Base-by-base conservation (phyloP, 352 stramenopile genomes). In the Globisporangium abappressorium region DNA sequence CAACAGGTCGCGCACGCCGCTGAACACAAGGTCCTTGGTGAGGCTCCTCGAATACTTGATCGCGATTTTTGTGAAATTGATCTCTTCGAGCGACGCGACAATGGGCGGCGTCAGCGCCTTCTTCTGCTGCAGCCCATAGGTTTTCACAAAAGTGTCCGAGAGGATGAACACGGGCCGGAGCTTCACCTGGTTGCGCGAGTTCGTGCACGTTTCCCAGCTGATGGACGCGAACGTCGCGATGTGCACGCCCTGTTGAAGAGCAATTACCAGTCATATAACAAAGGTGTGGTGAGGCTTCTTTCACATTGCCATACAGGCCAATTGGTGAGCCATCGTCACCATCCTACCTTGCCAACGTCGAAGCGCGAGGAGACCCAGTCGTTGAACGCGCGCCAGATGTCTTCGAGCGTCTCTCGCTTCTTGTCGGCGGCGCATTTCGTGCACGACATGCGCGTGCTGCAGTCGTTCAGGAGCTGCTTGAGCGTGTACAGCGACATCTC, bases 31-130 rank as follows among this genome's bases (percentile, higher is more conserved):
- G 69, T 92, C 85, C 43, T 93, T 93, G 18, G 81, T 93, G 62
- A 93, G 75, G 33, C 76, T 86, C 53, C 74, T 76, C 20, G 83
- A 92, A 65, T 86, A 93, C 61, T 91, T 93, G 77, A 91, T 93
- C 68, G 85, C 85, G 62, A 93, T 87, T 65, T 93, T 93, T 33
- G 81, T 91, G 64, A 91, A 91, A 62, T 91, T 91, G 70, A 91
- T 86, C 64, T 93, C 82, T 58, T 93, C 85, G 22, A 89, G 77
- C n/a, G 84, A 76, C 26, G 78, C 77, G 11, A 91, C 64, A 12
- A 78, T 68, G 6, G 71, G 65, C 1, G 69, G 28, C 33, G 71
- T 68, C 9, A 73, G 56, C 55, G 63, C 11, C 14, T 79, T 77
- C 66, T 80, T 82, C 53, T 89, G 80, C 34, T 80, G 72, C 9